These are phyloP conservation scores for Aspergillus udagawae DNA, from an alignment of 2,329 filamentous ascomycete genomes.

Conservation along the genomic window DNA sequence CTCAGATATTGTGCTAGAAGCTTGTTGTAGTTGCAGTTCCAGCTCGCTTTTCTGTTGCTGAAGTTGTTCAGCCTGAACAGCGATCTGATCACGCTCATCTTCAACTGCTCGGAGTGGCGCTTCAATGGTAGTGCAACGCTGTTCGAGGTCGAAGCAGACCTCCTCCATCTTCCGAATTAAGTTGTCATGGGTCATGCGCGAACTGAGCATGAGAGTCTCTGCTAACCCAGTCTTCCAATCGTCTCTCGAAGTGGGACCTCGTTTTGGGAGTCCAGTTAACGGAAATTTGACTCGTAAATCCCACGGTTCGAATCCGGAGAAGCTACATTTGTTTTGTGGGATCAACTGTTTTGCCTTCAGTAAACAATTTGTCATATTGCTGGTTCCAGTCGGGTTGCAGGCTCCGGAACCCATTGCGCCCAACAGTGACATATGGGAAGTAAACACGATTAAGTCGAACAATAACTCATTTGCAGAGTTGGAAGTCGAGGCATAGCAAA, in stretches of 20 bases:
- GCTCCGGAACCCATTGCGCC: conserved; percentile 3
- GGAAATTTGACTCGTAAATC: conserved; percentile 9
- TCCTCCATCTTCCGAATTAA: conserved; percentile 49
- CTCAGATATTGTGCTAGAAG: conserved; percentile 31
- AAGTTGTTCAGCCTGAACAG: conserved; percentile 34
- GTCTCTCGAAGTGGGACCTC: conserved; percentile 24
- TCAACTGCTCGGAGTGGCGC: conserved; percentile 46
- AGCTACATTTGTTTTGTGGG: conserved; percentile 11
- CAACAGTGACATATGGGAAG: conserved; percentile 15
- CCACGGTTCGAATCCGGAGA: conserved; percentile 9
- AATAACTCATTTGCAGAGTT: conserved; percentile 23
- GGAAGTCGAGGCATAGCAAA: conserved; percentile 17
- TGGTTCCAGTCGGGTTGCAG: conserved; percentile 2
- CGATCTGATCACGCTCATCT: conserved; percentile 30
- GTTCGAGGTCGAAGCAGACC: conserved; percentile 55
- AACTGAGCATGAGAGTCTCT: conserved; percentile 41
- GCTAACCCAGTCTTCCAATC: conserved; percentile 50
- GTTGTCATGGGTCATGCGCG: conserved; percentile 43
- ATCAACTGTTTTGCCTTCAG: conserved; percentile 9
- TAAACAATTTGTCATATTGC: conserved; percentile 20
- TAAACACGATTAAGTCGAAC: conserved; percentile 22
- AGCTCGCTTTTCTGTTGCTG: conserved; percentile 33
- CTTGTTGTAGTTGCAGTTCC: conserved; percentile 34
- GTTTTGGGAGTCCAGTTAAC: conserved; percentile 9
- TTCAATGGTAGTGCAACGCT: conserved; percentile 53